A percentile compares a stretch with the other conserved stretches of the same genome.
These are phyloP conservation scores for Xylariaceae sp. DNA, from an alignment of 2,329 filamentous ascomycete species.

Conservation along the genomic window DNA sequence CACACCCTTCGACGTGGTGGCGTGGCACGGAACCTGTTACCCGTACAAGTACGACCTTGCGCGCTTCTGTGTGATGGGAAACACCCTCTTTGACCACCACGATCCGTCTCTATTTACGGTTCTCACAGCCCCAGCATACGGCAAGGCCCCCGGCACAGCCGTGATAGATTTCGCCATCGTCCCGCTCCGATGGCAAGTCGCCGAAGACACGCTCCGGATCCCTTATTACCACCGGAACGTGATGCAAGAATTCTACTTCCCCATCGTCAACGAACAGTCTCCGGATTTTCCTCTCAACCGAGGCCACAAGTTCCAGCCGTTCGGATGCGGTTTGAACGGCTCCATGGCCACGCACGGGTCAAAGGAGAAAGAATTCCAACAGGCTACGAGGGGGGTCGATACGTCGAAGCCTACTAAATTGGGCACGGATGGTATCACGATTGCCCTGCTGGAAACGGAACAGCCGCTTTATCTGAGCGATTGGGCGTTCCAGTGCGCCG, in stretches of 20 bases:
- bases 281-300: constrained; percentile 55
- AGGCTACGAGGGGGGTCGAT: neutral
- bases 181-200: constrained; percentile 73
- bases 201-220: constrained; percentile 72
- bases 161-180: constrained; percentile 77
- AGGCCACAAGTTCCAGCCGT: constrained; percentile 63
- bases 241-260: constrained; percentile 70
- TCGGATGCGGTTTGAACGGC: constrained; percentile 70
- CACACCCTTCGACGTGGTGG: constrained; percentile 79
- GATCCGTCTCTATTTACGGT: constrained; percentile 82
- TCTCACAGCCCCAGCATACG: constrained; percentile 66
- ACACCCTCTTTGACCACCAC: constrained; percentile 77
- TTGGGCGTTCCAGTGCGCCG: constrained; percentile 15
- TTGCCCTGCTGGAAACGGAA: constrained; percentile 19
- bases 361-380: constrained; percentile 47
- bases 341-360: constrained; percentile 74
- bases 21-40: constrained; percentile 82
- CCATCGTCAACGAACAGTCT: constrained; percentile 65
- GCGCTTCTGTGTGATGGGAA: constrained; percentile 77
- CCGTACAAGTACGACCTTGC: constrained; percentile 84
- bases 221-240: constrained; percentile 77
- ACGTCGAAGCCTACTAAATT: constrained; percentile 14
- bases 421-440: constrained; percentile 10
- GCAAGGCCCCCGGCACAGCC: constrained; percentile 63
- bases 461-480: constrained; percentile 16